Percentiles rank a stretch among this genome's conserved stretches.
phyloP scores from a whole-genome alignment of 2,329 filamentous ascomycete genomes.

The Penicillium sp. region DNA sequence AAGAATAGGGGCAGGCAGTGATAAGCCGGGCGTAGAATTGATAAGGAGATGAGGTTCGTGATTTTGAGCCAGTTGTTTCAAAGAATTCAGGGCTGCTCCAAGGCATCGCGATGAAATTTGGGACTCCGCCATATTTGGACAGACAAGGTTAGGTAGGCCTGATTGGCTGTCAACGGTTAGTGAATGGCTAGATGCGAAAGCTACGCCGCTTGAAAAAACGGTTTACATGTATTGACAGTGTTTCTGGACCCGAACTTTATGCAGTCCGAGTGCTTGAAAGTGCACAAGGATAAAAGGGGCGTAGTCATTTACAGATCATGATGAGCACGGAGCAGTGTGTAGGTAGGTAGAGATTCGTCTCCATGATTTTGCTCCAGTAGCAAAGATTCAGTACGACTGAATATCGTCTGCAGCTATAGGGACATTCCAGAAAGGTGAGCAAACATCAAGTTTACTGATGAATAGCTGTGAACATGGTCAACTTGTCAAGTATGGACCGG shows the following conservation, averaged over 20 bases:
- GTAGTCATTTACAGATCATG: neutral
- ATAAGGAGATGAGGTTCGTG: neutral
- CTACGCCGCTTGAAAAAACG: neutral
- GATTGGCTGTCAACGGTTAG: neutral
- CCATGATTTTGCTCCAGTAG: neutral
- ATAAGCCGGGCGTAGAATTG: neutral
- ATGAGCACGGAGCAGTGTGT: neutral
- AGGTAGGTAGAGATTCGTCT: neutral
- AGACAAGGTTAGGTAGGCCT: too few species aligned
- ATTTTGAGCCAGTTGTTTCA: too few species aligned
- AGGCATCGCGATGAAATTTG: neutral
- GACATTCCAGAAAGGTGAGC: neutral
- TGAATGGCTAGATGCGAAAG: neutral
- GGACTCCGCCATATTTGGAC: neutral
- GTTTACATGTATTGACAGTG: neutral
- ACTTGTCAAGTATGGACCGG: too few species aligned
- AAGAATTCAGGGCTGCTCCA: too few species aligned
- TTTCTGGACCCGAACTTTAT: neutral
- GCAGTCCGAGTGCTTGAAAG: neutral
- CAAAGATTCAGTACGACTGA: too few species aligned
- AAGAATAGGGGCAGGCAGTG: neutral
- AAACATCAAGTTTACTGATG: neutral
- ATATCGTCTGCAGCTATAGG: neutral
- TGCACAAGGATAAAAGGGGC: neutral
- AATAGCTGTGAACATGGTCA: slow-evolving; percentile 6